Base-by-base conservation (phyloP, 2,329 filamentous ascomycete species). In the Beauveria scarabaeidicola region DNA sequence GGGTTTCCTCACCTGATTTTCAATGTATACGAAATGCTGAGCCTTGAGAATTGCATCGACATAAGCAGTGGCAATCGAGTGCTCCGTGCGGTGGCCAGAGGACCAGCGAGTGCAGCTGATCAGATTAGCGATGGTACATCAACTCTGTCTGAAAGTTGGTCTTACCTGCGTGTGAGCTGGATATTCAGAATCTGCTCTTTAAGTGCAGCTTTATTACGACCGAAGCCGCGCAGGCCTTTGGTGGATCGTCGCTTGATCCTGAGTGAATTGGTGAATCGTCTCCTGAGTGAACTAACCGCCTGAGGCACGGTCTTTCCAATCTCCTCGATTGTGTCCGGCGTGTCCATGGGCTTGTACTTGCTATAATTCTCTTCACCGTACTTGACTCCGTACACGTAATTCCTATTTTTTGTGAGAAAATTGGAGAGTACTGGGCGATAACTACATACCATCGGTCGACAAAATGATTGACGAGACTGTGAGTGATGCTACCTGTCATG, bases 61-160 rank as follows among this genome's bases (percentile, higher is more conserved):
- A 68, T 96, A 96, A 1, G 91, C 91, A 69, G 93, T 92, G 62
- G 87, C 84, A 63, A 97, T 93, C 0, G 91, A 96, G 70, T 94
- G 91, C 68, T 84, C 81, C 1, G 77, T 78, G 6, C 72, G 70
- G 54, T 79, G 75, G 2, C 80, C 80, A 15, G 75, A 70, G 2
- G 80, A 83, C 81, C 81, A 84, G 41, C 75, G 71, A 40, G 73
- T 76, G 58, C 73, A 76, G 65, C 79, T 82, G 13, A 25, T 1
- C 10, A 51, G 5, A 21, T 60, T 21, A 47, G 40, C 15, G 5
- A 21, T 19, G 3, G 13, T 13, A 8, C 17, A n/a, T 36, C 17
- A 11, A 15, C 4, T 19, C 15, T 38, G 32, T 3, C n/a, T 8
- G 8, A 2, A 32, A 5, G 11, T 9, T 9, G 32, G 13, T 17